Base-by-base conservation (phyloP, 2,329 filamentous ascomycete species). In the Verticillium nonalfalfae region DNA sequence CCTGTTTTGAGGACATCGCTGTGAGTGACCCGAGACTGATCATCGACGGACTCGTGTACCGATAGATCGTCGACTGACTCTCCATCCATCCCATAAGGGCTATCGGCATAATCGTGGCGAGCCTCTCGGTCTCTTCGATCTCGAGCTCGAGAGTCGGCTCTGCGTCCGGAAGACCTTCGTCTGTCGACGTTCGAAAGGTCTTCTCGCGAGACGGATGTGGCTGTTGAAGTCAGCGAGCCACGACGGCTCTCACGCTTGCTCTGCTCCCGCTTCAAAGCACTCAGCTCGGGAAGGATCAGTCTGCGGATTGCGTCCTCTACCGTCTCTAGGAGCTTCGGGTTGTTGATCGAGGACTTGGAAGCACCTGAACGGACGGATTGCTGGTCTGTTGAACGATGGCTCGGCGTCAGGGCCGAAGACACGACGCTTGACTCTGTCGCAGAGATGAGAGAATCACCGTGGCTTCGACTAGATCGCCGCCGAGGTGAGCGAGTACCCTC, bases 271-370 rank as follows among this genome's bases (percentile, higher is more conserved):
- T 97, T 97, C 60, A 99, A 80, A 10, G 93, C 91, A 68, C 92
- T 94, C 55, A 99, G 81, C 74, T 99, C 94, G 0, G 95, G 95
- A 2, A 99, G 78, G 59, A 97, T 96, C 58, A 97, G 81, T 57
- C 93, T 85, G 65, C 92, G 88, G 70, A 97, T 96, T 14, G 93
- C 93, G 75, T 97, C 93, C 76, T 97, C 93, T 3, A 97, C 93
- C 0, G 93, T 95, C 69, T 95, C 91, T 2, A 97, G 82, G 1
- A 97, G 78, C 71, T 92, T 95, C 0, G 93, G 93, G 69, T 97
- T 97, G 76, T 96, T 96, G 72, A 96, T 91, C 0, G 91, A 94
- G 3, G 91, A 91, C 31, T 78, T 75, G 34, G 84, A 85, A 31
- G 75, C 74, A 7, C 75, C 77, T 0, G 81, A 83, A 60, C 78